Percentiles rank a stretch among this genome's conserved stretches.
phyloP scores from a whole-genome alignment of 805 yeast species.

The Metschnikowia dekortorum region DNA sequence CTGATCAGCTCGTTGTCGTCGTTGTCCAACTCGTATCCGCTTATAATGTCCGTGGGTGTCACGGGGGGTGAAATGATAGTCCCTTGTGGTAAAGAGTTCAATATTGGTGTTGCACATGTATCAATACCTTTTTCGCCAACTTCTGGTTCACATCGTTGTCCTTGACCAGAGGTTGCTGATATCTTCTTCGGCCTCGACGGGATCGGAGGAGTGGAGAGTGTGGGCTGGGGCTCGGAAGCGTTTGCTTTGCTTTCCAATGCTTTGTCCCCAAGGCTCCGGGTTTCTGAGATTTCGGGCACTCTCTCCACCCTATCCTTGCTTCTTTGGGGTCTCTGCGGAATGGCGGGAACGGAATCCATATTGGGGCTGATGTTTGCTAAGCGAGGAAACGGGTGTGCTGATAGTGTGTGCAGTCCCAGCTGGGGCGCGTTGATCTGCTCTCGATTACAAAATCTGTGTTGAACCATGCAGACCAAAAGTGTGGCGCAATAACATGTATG shows the following conservation, averaged over 20 bases:
- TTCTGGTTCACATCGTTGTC: no score
- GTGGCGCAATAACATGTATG: no score
- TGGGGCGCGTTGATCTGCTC: background rate
- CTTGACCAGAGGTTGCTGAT: background rate
- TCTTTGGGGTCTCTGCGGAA: constrained; percentile 3
- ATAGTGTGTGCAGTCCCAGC: background rate
- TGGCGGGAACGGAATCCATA: background rate
- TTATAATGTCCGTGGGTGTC: background rate
- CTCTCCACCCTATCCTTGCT: background rate
- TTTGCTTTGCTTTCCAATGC: background rate
- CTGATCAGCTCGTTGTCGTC: background rate
- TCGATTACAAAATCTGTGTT: background rate
- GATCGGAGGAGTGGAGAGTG: background rate
- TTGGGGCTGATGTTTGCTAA: background rate
- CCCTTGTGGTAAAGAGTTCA: background rate
- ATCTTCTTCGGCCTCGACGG: constrained; percentile 1
- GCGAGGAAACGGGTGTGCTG: background rate
- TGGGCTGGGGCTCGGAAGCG: background rate
- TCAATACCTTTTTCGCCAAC: background rate
- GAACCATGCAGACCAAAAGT: no score
- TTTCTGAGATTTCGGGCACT: no score
- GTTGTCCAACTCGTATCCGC: background rate
- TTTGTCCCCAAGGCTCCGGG: no score
- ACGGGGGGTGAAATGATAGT: background rate
- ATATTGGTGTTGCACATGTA: background rate